Percentiles rank a stretch among this genome's conserved stretches.
Conservation (phyloP, 139 green algal genomes). For the Micractinium sp. region DNA sequence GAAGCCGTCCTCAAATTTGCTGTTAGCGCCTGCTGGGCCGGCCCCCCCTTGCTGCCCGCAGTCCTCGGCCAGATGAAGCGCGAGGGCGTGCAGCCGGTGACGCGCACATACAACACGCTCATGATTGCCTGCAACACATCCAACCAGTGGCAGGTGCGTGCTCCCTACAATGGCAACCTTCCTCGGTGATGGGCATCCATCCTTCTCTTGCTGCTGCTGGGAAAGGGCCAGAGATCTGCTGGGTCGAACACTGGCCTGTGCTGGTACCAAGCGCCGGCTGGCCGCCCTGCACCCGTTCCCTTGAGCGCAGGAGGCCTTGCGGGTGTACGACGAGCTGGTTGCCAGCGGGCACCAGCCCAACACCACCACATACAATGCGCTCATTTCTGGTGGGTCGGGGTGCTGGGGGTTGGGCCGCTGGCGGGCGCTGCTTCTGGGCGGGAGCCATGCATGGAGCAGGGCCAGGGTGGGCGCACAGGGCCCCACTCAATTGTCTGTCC, state of each 20-base stretch:
- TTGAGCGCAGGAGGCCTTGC: slow-evolving; percentile 46
- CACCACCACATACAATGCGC: slow-evolving; percentile 81
- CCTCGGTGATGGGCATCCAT: not conserved
- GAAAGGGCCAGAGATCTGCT: not conserved
- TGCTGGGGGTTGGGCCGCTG: not conserved
- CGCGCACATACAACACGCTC: slow-evolving; percentile 85
- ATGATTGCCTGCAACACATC: slow-evolving; percentile 90
- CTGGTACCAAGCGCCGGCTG: not conserved
- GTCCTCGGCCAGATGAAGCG: slow-evolving; percentile 43
- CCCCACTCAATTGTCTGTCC: not conserved
- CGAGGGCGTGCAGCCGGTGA: slow-evolving; percentile 73
- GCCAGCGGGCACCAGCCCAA: slow-evolving; percentile 66
- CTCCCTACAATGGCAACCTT: not conserved
- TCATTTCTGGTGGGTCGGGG: slow-evolving; percentile 60
- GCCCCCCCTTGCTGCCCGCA: not conserved
- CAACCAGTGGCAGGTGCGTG: slow-evolving; percentile 71
- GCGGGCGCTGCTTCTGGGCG: too few relatives aligned
- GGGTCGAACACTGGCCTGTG: too few relatives aligned
- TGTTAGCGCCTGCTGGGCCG: not conserved
- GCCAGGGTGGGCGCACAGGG: not conserved
- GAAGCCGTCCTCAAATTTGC: not conserved
- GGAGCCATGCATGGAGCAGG: too few relatives aligned
- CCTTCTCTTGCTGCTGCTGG: not conserved
- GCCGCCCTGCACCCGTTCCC: not conserved
- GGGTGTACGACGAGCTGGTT: slow-evolving; percentile 59